phyloP scores from a whole-genome alignment of 768 basidiomycete genomes.

The Psilocybe cubensis region DNA sequence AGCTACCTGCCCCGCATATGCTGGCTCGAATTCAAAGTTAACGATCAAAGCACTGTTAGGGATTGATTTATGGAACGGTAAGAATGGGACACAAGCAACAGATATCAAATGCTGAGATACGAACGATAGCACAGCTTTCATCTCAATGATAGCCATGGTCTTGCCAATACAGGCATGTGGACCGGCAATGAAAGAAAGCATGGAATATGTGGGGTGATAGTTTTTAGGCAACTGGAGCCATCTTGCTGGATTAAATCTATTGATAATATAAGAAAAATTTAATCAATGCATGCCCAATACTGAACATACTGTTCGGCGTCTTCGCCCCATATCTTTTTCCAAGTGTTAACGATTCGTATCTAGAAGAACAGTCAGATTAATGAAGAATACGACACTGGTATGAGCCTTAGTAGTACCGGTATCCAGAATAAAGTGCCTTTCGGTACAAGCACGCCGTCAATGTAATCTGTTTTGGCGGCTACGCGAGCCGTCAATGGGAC shows the following conservation, averaged over 20 bases:
- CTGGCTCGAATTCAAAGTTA: slow-evolving; percentile 48
- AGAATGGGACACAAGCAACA: background rate
- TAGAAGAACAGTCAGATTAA: slow-evolving; percentile 15
- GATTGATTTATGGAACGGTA: background rate
- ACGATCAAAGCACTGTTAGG: slow-evolving; percentile 37
- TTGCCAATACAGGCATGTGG: slow-evolving; percentile 34
- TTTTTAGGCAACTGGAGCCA: slow-evolving; percentile 35
- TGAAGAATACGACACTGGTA: slow-evolving; percentile 14
- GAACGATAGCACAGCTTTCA: slow-evolving; percentile 47
- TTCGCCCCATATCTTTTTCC: slow-evolving; percentile 51
- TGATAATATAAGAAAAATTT: slow-evolving; percentile 23
- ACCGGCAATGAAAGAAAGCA: slow-evolving; percentile 27
- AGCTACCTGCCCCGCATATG: slow-evolving; percentile 40
- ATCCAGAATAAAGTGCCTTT: slow-evolving; percentile 49
- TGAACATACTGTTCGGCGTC: slow-evolving; percentile 48
- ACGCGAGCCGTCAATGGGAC: slow-evolving; percentile 43
- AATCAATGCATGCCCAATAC: slow-evolving; percentile 23
- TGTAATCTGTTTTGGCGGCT: slow-evolving; percentile 40
- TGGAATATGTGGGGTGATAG: slow-evolving; percentile 30
- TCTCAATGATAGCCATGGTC: slow-evolving; percentile 50
- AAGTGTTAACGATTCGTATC: slow-evolving; percentile 55
- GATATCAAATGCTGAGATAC: background rate
- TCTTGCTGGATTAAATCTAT: slow-evolving; percentile 44
- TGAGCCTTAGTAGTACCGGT: slow-evolving; percentile 29
- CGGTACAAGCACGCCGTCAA: slow-evolving; percentile 45